phyloP scores from a whole-genome alignment of 306 rosid genomes.

The Prunus dulcis region DNA sequence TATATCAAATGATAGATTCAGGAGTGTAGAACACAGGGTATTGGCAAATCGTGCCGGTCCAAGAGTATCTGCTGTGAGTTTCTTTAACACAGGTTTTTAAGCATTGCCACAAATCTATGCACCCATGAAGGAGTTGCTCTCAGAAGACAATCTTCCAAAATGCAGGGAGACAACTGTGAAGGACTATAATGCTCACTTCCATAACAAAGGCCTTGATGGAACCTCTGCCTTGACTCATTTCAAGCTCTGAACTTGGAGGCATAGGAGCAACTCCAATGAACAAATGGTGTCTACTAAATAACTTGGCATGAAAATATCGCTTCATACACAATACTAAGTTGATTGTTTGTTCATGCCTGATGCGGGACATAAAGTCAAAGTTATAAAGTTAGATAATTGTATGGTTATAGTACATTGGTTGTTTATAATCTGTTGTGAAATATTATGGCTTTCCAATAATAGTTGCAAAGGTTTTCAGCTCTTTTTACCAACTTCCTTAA shows the following conservation, averaged over 20 bases:
- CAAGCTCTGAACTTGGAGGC: not conserved
- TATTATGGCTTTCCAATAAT: too few relatives aligned
- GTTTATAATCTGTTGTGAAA: too few relatives aligned
- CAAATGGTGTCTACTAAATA: not conserved
- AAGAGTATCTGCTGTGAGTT: not conserved
- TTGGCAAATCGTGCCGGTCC: conserved; percentile 20
- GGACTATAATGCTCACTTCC: not conserved
- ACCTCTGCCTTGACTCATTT: not conserved
- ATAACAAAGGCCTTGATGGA: not conserved
- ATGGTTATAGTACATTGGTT: too few relatives aligned
- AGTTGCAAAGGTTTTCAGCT: too few relatives aligned
- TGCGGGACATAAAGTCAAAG: too few relatives aligned
- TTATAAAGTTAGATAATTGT: too few relatives aligned
- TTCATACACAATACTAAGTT: too few relatives aligned
- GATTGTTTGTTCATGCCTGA: too few relatives aligned
- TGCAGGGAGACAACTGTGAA: not conserved
- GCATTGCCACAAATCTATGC: not conserved
- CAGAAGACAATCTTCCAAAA: conserved; percentile 5
- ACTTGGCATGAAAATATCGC: too few relatives aligned
- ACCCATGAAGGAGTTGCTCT: conserved; percentile 2
- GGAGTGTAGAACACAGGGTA: conserved; percentile 33
- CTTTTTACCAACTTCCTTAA: too few relatives aligned
- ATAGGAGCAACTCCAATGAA: not conserved
- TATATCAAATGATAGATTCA: conserved; percentile 43
- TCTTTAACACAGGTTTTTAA: not conserved